Evolutionary conservation across 1,139 yeast genomes (phyloP).

Genomic region (Eremothecium sinecaudum): DNA sequence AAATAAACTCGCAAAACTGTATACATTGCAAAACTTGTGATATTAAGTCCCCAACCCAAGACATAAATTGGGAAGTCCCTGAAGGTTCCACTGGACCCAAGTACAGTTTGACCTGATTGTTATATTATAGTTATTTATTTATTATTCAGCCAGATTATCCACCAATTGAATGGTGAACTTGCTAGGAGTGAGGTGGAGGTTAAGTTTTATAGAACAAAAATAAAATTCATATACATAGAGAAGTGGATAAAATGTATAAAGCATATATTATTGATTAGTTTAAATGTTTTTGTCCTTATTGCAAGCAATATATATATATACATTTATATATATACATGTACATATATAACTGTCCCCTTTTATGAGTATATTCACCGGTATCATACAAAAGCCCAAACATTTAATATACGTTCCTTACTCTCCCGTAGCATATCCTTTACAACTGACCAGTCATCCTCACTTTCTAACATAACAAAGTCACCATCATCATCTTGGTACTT

Average conservation of each 20-base stretch:
- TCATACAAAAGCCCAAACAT: conserved; percentile 30
- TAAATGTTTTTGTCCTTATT: too few relatives aligned
- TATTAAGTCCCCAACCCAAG: conserved; percentile 90
- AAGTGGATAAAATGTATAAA: too few relatives aligned
- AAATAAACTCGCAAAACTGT: conserved; percentile 92
- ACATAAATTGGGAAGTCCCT: conserved; percentile 89
- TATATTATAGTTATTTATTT: too few relatives aligned
- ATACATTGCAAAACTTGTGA: conserved; percentile 98
- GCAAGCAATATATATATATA: conserved; percentile 2
- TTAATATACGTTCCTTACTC: conserved; percentile 32
- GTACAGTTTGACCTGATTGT: conserved; percentile 40
- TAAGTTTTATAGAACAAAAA: too few relatives aligned
- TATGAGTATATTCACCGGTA: neutral
- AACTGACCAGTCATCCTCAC: conserved; percentile 61
- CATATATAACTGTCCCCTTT: neutral
- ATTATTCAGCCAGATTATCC: too few relatives aligned
- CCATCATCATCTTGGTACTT: conserved; percentile 94
- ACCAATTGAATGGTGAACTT: too few relatives aligned
- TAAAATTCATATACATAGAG: too few relatives aligned
- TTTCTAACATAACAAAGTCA: conserved; percentile 77
- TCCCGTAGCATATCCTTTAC: conserved; percentile 37
- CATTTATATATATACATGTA: conserved; percentile 2
- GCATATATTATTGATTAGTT: too few relatives aligned
- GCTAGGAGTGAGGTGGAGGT: too few relatives aligned
- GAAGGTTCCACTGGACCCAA: conserved; percentile 99